These are phyloP conservation scores for Dimargaris xerosporica DNA, from an alignment of 192 early-diverging fungal genomes.

Conservation along the genomic window DNA sequence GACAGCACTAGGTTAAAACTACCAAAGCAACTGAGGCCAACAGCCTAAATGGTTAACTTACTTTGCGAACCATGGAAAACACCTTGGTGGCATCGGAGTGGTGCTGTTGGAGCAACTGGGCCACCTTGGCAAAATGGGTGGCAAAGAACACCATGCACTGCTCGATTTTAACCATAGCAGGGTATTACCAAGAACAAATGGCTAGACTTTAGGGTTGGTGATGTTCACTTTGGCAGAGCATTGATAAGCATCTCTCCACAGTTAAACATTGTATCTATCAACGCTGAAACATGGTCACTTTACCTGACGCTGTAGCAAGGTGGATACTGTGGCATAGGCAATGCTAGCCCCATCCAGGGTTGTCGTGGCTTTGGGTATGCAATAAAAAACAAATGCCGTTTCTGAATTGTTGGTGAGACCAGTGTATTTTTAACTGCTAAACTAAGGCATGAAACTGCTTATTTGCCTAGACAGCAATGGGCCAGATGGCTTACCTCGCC, in stretches of 20 bases:
- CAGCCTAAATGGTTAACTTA: no score
- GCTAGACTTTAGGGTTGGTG: background rate
- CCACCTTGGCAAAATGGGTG: conserved; percentile 1
- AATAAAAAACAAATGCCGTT: background rate
- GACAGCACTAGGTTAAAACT: no score
- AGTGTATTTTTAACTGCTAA: background rate
- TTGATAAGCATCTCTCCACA: background rate
- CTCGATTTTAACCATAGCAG: background rate
- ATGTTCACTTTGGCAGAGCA: background rate
- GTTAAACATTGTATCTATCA: background rate
- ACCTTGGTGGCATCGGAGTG: background rate
- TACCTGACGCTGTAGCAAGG: background rate
- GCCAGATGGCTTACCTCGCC: background rate
- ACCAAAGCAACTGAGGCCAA: no score
- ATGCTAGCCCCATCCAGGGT: background rate
- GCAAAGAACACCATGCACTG: background rate
- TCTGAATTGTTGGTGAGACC: background rate
- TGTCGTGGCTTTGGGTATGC: background rate
- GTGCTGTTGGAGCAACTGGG: background rate
- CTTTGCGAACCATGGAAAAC: background rate
- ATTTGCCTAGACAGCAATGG: no score
- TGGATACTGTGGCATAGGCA: background rate
- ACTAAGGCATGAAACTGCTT: background rate
- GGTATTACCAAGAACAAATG: background rate
- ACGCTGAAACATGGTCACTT: no score